A percentile compares a stretch with the other conserved stretches of the same genome.
These are phyloP conservation scores for Colletotrichum magnum DNA, from an alignment of 2,329 filamentous ascomycete genomes.

Conservation along the genomic window DNA sequence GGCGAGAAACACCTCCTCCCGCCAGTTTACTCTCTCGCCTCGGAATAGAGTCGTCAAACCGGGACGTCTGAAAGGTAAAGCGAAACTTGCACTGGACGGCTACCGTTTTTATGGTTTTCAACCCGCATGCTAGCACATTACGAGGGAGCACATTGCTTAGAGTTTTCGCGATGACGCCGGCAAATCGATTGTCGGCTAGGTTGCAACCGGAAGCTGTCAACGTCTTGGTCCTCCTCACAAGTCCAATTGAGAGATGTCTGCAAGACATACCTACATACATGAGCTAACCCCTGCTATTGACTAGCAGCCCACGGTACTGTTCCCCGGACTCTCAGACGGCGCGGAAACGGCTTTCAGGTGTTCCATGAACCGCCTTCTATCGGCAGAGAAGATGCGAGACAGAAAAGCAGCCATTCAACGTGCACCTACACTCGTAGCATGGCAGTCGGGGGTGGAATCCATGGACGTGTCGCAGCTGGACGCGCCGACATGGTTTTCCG, in stretches of 20 bases:
- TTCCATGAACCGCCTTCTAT: slow-evolving; percentile 19
- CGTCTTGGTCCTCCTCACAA: slow-evolving; percentile 12
- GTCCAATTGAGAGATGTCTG: slow-evolving; percentile 28
- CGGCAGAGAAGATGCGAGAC: slow-evolving; percentile 10
- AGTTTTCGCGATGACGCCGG: slow-evolving; percentile 7
- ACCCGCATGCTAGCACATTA: slow-evolving; percentile 3
- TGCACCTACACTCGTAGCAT: slow-evolving; percentile 9
- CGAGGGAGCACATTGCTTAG: background rate
- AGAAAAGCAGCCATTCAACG: slow-evolving; percentile 19
- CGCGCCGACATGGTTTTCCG: background rate
- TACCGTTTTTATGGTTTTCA: background rate
- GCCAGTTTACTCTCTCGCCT: background rate
- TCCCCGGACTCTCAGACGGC: slow-evolving; percentile 1
- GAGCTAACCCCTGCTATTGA: slow-evolving; percentile 28
- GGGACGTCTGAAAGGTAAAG: background rate
- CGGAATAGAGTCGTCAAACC: background rate
- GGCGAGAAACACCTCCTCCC: background rate
- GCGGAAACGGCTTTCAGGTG: background rate
- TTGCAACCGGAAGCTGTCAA: background rate
- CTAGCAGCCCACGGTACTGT: slow-evolving; percentile 6
- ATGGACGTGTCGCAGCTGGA: slow-evolving; percentile 7
- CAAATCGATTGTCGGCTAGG: slow-evolving; percentile 12
- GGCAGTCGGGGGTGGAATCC: background rate
- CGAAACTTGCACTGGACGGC: background rate
- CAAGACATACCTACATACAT: slow-evolving; percentile 40